Evolutionary conservation across 139 green algal genomes (phyloP), one percentile per base, ranked within the genome.

Genomic region (Trebouxia sp.): DNA sequence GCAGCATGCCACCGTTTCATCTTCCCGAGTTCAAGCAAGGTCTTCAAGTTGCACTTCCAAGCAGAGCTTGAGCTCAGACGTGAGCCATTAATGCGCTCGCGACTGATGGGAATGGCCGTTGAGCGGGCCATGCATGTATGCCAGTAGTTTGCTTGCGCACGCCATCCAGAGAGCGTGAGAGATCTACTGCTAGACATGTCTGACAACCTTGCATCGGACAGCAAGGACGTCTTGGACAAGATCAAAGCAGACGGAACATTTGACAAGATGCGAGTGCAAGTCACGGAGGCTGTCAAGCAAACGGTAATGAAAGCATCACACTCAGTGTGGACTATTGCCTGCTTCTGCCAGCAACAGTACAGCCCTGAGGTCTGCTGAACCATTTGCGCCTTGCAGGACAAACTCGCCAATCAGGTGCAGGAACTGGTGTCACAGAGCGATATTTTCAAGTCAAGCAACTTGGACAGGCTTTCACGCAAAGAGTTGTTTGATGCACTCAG

Each of bases 191-290:
- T 65, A 22, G 55, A 35, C 32, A 72, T 72, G 62, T n/a, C 62
- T 26, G 62, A 35, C 32, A 72, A 11, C 28, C n/a, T 72, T 26
- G 62, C 62, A 0, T 32, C 42, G 5, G 62, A 72, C 12, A 72
- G 62, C 35, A 42, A 43, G 62, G 62, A 72, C 15, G 62, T 72
- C 20, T 35, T 72, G 10, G 62, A 72, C 35, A 72, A 72, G 62
- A 72, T 72, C 62, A 72, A 72, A 72, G 62, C 62, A 32, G 62
- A 72, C n/a, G 62, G 62, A 14, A 72, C 35, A 30, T 72, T 72
- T 3, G 62, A 72, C 28, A 11, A 42, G 20, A 72, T 72, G 62
- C 62, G 62, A 5, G 62, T 72, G 62, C 62, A 72, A 24, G 62
- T 72, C 6, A 72, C 62, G 5, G 62, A 72, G 32, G 62, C 62